Conservation (phyloP, 805 yeast species). For the Candida parachauliodes region DNA sequence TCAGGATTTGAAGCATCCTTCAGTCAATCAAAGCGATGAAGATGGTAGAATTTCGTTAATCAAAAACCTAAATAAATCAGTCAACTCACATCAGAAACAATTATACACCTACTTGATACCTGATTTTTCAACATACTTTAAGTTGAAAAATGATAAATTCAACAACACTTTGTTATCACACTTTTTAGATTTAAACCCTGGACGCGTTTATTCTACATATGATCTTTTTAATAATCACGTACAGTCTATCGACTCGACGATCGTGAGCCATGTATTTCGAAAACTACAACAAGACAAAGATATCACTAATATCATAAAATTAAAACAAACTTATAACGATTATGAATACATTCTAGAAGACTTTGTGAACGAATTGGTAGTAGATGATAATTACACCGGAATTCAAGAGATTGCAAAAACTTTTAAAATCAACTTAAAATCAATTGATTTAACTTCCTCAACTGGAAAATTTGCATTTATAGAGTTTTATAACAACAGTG, state of each 20-base stretch:
- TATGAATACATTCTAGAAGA: conserved; percentile 1
- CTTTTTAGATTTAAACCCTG: conserved; percentile 46
- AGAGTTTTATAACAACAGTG: conserved; percentile 13
- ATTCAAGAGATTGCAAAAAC: background rate
- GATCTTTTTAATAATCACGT: conserved; percentile 30
- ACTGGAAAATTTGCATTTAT: conserved; percentile 9
- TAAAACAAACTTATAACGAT: background rate
- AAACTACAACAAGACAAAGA: background rate
- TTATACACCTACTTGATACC: conserved; percentile 10
- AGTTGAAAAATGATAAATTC: conserved; percentile 15
- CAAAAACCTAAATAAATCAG: conserved; percentile 11
- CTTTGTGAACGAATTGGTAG: conserved; percentile 2
- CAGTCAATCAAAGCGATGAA: conserved; percentile 9
- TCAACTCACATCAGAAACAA: conserved; percentile 12
- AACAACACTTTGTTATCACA: conserved; percentile 14
- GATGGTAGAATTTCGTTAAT: conserved; percentile 11
- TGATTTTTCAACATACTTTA: conserved; percentile 28
- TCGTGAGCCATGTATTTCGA: background rate
- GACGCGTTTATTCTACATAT: conserved; percentile 49
- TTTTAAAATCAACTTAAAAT: background rate
- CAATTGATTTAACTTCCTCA: background rate
- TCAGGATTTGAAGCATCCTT: conserved; percentile 4
- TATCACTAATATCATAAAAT: background rate
- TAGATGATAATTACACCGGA: background rate
- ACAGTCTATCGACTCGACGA: too few species aligned